These are phyloP conservation scores for Colletotrichum tamarilloi DNA, from an alignment of 2,329 filamentous ascomycete genomes.

Conservation along the genomic window DNA sequence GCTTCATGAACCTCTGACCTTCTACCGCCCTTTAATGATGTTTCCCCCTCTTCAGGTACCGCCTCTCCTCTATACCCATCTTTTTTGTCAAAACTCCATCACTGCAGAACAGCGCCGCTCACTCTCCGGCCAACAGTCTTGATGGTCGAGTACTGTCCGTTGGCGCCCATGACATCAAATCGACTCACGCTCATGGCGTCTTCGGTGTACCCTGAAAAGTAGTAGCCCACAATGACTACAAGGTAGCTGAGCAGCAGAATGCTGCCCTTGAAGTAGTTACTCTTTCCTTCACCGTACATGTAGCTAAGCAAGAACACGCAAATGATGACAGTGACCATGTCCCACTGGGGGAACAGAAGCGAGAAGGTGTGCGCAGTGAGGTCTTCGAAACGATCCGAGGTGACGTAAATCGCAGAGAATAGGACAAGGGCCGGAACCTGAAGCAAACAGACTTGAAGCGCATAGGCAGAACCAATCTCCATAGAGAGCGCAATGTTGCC, in stretches of 20 bases:
- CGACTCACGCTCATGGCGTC: conserved; percentile 57
- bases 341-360: conserved; percentile 97
- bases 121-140: conserved; percentile 64
- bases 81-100: background rate
- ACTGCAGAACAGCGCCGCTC: conserved; percentile 48
- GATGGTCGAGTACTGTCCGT: conserved; percentile 62
- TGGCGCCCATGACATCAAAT: conserved; percentile 64
- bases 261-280: conserved; percentile 99
- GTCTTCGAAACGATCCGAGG: conserved; percentile 49
- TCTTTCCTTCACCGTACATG: conserved; percentile 98
- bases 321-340: conserved; percentile 96
- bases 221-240: conserved; percentile 92
- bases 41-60: conserved; percentile 11
- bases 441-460: conserved; percentile 92
- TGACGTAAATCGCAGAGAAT: conserved; percentile 81
- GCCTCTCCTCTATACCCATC: background rate
- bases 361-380: conserved; percentile 76
- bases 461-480: conserved; percentile 98
- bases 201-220: conserved; percentile 74
- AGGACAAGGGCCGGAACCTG: conserved; percentile 94
- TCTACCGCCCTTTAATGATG: conserved; percentile 12
- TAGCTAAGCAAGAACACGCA: conserved; percentile 97
- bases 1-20: background rate
- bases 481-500: conserved; percentile 98
- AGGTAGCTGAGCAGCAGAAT: conserved; percentile 94